These are phyloP conservation scores for Boletellus sp. DNA, from an alignment of 1,284 basidiomycete genomes.

Conservation along the genomic window DNA sequence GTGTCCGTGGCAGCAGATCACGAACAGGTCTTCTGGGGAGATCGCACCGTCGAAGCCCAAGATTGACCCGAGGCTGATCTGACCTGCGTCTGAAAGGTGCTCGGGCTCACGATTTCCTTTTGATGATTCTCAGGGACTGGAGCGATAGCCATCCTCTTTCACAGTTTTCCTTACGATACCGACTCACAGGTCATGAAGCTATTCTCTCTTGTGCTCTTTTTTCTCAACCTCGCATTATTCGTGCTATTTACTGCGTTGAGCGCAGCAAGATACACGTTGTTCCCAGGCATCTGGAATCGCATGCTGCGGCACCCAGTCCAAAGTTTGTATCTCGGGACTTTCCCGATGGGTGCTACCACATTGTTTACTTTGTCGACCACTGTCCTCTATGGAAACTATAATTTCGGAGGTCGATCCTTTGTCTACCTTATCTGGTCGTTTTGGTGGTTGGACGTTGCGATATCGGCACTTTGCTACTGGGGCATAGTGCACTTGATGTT, in stretches of 20 bases:
- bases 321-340: conserved; percentile 65
- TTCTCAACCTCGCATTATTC: conserved; percentile 66
- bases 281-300: conserved; percentile 52
- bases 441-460: conserved; percentile 70
- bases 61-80: background rate
- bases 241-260: conserved; percentile 49
- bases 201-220: conserved; percentile 56
- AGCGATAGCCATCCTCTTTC: conserved; percentile 50
- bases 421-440: conserved; percentile 60
- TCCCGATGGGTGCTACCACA: conserved; percentile 71
- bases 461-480: conserved; percentile 60
- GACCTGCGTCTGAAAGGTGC: background rate
- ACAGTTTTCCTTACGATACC: conserved; percentile 51
- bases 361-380: conserved; percentile 52
- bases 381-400: conserved; percentile 41
- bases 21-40: background rate
- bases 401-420: conserved; percentile 54
- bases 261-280: conserved; percentile 51
- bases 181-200: conserved; percentile 39
- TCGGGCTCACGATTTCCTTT: background rate
- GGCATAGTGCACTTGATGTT: conserved; percentile 67
- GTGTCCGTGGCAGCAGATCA: background rate
- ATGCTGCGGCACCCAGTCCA: conserved; percentile 61
- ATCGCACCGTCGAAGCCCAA: background rate
- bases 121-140: conserved; percentile 47